Evolutionary conservation across 495 filamentous ascomycete genomes (phyloP).

Genomic region (Venustampulla echinocandica): DNA sequence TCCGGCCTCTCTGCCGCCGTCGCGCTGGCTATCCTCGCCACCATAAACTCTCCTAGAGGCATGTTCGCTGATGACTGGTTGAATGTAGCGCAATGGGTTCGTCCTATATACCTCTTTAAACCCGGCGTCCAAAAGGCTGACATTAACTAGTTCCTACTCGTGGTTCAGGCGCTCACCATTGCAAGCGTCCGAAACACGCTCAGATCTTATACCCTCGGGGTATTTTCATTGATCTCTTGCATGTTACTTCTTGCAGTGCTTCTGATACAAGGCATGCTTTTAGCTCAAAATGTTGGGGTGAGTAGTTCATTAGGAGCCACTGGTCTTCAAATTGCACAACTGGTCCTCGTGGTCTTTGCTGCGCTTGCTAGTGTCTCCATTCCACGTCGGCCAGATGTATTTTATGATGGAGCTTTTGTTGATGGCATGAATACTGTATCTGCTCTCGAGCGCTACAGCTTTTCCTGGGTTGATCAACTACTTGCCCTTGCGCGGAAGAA

Average conservation of each 20-base stretch:
- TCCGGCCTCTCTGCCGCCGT: slow-evolving; percentile 27
- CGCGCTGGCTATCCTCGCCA: slow-evolving; percentile 16
- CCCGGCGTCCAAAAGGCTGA: slow-evolving; percentile 6
- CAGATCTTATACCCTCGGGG: slow-evolving; percentile 37
- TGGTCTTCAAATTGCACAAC: slow-evolving; percentile 30
- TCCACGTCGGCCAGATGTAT: slow-evolving; percentile 62
- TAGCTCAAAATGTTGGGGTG: slow-evolving; percentile 15
- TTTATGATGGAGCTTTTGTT: slow-evolving; percentile 46
- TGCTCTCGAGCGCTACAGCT: slow-evolving; percentile 53
- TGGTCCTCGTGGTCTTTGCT: slow-evolving; percentile 25
- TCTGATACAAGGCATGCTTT: slow-evolving; percentile 30
- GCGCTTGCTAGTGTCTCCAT: slow-evolving; percentile 35
- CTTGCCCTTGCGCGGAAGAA: slow-evolving; percentile 43
- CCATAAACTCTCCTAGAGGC: slow-evolving; percentile 3
- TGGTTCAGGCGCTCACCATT: slow-evolving; percentile 38
- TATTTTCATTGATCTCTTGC: slow-evolving; percentile 36
- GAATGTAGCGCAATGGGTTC: slow-evolving; percentile 20
- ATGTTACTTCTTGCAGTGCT: slow-evolving; percentile 30
- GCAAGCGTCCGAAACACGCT: slow-evolving; percentile 35
- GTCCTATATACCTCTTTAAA: slow-evolving; percentile 8
- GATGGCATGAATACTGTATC: slow-evolving; percentile 56
- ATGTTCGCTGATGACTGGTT: slow-evolving; percentile 21
- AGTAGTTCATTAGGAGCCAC: slow-evolving; percentile 4
- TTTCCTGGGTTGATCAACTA: slow-evolving; percentile 48
- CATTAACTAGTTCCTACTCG: slow-evolving; percentile 24